Evolutionary conservation across 768 basidiomycete genomes (phyloP).

Genomic region (Boletus patriciae): DNA sequence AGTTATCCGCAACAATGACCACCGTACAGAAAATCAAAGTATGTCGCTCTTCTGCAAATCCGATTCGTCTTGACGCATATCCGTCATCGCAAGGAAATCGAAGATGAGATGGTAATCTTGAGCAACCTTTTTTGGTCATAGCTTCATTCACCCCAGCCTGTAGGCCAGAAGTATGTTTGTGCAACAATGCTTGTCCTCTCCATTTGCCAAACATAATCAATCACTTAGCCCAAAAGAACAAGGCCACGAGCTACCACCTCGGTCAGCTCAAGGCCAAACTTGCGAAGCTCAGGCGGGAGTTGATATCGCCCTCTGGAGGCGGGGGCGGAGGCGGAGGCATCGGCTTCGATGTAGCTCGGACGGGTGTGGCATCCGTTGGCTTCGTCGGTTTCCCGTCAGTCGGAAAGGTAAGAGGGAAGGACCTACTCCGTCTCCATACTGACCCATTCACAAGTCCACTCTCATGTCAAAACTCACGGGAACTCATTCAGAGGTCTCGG

Average conservation of each 20-base stretch:
- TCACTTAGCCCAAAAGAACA: conserved; percentile 85
- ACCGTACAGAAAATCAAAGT: conserved; percentile 91
- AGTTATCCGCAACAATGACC: conserved; percentile 52
- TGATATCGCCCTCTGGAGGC: conserved; percentile 74
- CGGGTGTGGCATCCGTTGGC: conserved; percentile 95
- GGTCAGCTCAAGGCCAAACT: conserved; percentile 98
- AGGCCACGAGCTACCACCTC: conserved; percentile 93
- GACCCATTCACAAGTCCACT: conserved; percentile 60
- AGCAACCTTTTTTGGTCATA: conserved; percentile 11
- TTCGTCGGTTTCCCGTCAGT: conserved; percentile 94
- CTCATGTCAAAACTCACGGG: conserved; percentile 96
- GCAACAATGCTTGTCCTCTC: conserved; percentile 9
- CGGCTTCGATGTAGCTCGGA: conserved; percentile 98
- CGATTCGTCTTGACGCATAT: conserved; percentile 9
- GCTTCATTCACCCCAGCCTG: conserved; percentile 29
- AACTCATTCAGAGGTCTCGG: conserved; percentile 93
- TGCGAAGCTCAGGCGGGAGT: conserved; percentile 92
- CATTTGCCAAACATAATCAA: conserved; percentile 13
- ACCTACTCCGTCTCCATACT: conserved; percentile 1
- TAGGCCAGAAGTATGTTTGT: conserved; percentile 75
- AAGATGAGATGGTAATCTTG: conserved; percentile 89
- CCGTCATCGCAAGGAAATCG: conserved; percentile 65
- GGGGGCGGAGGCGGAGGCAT: conserved; percentile 87
- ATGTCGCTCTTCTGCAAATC: conserved; percentile 22
- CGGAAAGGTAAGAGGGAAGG: conserved; percentile 62